Conservation (phyloP, 164 flowering plant genomes). For the Houttuynia cordata region DNA sequence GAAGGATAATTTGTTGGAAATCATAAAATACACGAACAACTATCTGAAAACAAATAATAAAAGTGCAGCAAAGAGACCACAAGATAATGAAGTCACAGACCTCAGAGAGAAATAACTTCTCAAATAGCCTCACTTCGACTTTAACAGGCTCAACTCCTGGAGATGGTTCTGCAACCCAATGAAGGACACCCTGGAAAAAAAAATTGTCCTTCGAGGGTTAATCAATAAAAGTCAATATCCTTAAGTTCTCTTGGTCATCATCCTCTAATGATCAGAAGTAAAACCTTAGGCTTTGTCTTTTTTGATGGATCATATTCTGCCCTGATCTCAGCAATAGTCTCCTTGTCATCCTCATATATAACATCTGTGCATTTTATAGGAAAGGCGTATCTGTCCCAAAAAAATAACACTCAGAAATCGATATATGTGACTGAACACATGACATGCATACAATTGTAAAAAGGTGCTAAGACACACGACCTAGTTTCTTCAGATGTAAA, state of each 20-base stretch:
- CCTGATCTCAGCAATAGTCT: slow-evolving; percentile 55
- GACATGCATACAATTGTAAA: no score
- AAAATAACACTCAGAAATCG: not conserved
- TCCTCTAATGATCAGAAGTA: not conserved
- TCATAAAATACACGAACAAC: not conserved
- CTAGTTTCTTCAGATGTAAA: no score
- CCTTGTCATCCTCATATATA: slow-evolving; percentile 62
- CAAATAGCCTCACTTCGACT: slow-evolving; percentile 87
- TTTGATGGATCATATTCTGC: slow-evolving; percentile 88
- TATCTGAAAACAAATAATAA: no score
- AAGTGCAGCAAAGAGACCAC: not conserved
- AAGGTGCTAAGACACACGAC: no score
- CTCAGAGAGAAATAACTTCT: slow-evolving; percentile 78
- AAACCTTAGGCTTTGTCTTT: slow-evolving; percentile 82
- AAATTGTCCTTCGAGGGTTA: not conserved
- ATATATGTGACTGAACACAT: not conserved
- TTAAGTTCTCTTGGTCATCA: not conserved
- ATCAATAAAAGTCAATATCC: not conserved
- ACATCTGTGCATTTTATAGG: slow-evolving; percentile 92
- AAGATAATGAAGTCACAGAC: slow-evolving; percentile 20
- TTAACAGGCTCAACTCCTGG: slow-evolving; percentile 68
- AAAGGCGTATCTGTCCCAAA: slow-evolving; percentile 62
- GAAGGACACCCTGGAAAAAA: slow-evolving; percentile 68
- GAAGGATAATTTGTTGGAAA: no score
- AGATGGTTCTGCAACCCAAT: slow-evolving; percentile 91